These are phyloP conservation scores for Ocimum tenuiflorum DNA, from an alignment of 257 asterid species.

Conservation along the genomic window DNA sequence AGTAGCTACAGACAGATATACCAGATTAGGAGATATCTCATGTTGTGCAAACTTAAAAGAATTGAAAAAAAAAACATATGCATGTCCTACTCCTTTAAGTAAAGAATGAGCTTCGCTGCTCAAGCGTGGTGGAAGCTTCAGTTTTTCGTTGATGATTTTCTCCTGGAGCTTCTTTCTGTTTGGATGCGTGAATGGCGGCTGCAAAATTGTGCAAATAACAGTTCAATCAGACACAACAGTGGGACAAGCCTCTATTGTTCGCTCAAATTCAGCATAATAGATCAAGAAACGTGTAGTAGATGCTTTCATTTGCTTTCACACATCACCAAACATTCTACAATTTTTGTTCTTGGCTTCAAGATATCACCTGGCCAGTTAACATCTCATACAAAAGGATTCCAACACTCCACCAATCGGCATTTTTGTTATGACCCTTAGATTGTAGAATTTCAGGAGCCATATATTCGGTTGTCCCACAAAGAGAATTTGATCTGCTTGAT, in stretches of 20 bases:
- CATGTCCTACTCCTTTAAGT: slow-evolving; percentile 61
- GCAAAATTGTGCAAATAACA: slow-evolving; percentile 5
- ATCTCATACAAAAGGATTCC: slow-evolving; percentile 88
- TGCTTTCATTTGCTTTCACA: background rate
- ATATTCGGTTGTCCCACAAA: slow-evolving; percentile 92
- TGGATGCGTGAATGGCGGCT: slow-evolving; percentile 82
- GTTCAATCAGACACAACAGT: background rate
- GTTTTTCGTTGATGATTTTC: slow-evolving; percentile 70
- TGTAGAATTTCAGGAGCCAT: slow-evolving; percentile 91
- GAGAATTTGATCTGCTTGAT: slow-evolving; percentile 79
- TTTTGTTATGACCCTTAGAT: slow-evolving; percentile 72
- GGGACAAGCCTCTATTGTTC: background rate
- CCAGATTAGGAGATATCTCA: background rate
- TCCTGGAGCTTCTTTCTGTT: slow-evolving; percentile 91
- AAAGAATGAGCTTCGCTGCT: slow-evolving; percentile 69
- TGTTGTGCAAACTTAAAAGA: background rate
- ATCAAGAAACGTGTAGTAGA: background rate
- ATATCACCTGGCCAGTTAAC: slow-evolving; percentile 77
- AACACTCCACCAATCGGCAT: slow-evolving; percentile 95
- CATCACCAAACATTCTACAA: background rate
- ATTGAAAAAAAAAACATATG: background rate
- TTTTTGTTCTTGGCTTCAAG: background rate
- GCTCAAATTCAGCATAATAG: background rate
- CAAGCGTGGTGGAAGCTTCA: slow-evolving; percentile 81
- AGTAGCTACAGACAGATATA: slow-evolving; percentile 43